phyloP scores from a whole-genome alignment of 106 monocot species.

The Iris macrosiphon region DNA sequence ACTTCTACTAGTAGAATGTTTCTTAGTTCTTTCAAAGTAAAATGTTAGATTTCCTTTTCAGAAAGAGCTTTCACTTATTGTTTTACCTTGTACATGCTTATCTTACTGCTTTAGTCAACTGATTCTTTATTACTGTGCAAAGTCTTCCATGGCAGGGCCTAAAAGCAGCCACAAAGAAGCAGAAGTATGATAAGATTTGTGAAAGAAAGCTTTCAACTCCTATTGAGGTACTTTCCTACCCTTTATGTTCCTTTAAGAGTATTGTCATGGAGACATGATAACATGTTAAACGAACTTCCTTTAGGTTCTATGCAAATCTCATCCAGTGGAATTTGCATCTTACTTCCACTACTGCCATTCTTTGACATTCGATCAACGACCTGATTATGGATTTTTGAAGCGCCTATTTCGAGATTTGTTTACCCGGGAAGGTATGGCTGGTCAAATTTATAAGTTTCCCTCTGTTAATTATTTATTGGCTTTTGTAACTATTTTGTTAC shows the following conservation, averaged over 20 bases:
- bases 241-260: too few relatives aligned
- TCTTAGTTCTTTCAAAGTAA: too few relatives aligned
- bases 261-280: too few relatives aligned
- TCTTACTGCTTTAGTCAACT: not conserved
- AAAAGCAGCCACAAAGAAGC: constrained; percentile 86
- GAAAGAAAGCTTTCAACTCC: constrained; percentile 87
- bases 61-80: too few relatives aligned
- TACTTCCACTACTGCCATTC: constrained; percentile 94
- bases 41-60: too few relatives aligned
- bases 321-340: constrained; percentile 83
- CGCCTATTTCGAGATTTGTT: constrained; percentile 73
- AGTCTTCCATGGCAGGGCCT: constrained; percentile 95
- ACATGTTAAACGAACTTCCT: too few relatives aligned
- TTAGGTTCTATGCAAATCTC: constrained; percentile 74
- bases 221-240: constrained; percentile 48
- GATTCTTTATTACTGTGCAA: constrained; percentile 11
- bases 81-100: too few relatives aligned
- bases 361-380: constrained; percentile 67
- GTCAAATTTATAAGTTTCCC: not conserved
- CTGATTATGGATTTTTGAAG: constrained; percentile 86
- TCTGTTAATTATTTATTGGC: too few relatives aligned
- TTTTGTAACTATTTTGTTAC: too few relatives aligned
- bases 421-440: constrained; percentile 53
- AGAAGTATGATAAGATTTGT: constrained; percentile 88
- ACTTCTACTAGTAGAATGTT: too few relatives aligned